phyloP scores from a whole-genome alignment of 306 rosid genomes.

The Oemleria cerasiformis region DNA sequence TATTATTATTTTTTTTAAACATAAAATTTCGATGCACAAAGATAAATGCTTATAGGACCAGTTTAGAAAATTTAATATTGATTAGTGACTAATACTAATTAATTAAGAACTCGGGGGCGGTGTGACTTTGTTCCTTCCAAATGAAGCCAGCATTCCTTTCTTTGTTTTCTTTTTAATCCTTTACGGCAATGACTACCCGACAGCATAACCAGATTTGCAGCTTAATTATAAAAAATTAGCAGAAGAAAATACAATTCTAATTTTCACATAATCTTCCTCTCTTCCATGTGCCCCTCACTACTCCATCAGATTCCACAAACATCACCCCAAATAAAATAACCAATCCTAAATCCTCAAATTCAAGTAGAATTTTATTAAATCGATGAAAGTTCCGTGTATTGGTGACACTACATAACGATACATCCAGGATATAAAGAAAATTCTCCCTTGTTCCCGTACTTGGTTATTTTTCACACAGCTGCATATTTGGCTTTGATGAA shows the following conservation, averaged over 20 bases:
- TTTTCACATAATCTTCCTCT: slow-evolving; percentile 33
- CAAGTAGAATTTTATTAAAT: slow-evolving; percentile 11
- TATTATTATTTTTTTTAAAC: too few relatives aligned
- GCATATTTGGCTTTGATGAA: neutral
- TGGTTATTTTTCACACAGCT: neutral
- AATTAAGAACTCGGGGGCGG: slow-evolving; percentile 34
- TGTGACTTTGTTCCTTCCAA: slow-evolving; percentile 52
- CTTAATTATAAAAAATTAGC: slow-evolving; percentile 15
- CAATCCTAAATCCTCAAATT: slow-evolving; percentile 21
- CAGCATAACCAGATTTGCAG: slow-evolving; percentile 52
- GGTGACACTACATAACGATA: too few relatives aligned
- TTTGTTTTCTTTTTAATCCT: slow-evolving; percentile 35
- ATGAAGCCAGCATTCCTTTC: slow-evolving; percentile 47
- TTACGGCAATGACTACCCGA: slow-evolving; percentile 43
- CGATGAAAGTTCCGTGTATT: neutral
- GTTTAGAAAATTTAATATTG: slow-evolving; percentile 22
- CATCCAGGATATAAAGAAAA: too few relatives aligned
- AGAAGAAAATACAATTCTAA: neutral
- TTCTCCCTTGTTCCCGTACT: neutral
- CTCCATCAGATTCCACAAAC: slow-evolving; percentile 47
- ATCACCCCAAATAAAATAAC: neutral
- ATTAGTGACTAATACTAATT: slow-evolving; percentile 26
- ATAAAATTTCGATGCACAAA: too few relatives aligned
- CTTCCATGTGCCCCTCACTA: slow-evolving; percentile 68
- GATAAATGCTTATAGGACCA: too few relatives aligned